phyloP scores from a whole-genome alignment of 257 asterid genomes.

The Fraxinus pennsylvanica region DNA sequence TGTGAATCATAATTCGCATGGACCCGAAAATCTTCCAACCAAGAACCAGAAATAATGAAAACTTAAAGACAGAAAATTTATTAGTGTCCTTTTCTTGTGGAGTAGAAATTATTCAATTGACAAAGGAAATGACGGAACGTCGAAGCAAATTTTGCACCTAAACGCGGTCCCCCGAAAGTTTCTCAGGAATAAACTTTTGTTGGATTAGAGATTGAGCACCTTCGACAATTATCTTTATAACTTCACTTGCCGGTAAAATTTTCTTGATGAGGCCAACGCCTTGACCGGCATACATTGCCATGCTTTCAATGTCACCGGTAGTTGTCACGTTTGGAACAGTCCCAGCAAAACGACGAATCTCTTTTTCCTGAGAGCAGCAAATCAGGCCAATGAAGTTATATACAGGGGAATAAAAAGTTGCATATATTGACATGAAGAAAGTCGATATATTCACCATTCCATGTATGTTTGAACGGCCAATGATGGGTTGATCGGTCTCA shows the following conservation, averaged over 20 bases:
- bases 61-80: neutral
- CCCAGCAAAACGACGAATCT: conserved; percentile 71
- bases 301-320: conserved; percentile 73
- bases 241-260: conserved; percentile 73
- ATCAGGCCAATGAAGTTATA: neutral
- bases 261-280: conserved; percentile 66
- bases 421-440: neutral
- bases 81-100: neutral
- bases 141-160: neutral
- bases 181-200: conserved; percentile 35
- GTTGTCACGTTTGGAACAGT: conserved; percentile 69
- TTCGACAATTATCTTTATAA: conserved; percentile 48
- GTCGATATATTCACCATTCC: conserved; percentile 47
- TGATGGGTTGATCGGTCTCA: conserved; percentile 67
- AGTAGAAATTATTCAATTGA: neutral
- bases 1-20: too few species aligned
- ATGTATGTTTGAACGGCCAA: conserved; percentile 72
- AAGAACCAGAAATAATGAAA: too few species aligned
- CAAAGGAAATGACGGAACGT: neutral
- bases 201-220: conserved; percentile 67
- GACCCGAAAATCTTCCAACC: too few species aligned
- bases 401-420: neutral
- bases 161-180: neutral
- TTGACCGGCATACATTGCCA: conserved; percentile 84
- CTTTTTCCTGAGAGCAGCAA: conserved; percentile 57